These are phyloP conservation scores for Russula sp. DNA, from an alignment of 768 basidiomycete species.

Conservation along the genomic window DNA sequence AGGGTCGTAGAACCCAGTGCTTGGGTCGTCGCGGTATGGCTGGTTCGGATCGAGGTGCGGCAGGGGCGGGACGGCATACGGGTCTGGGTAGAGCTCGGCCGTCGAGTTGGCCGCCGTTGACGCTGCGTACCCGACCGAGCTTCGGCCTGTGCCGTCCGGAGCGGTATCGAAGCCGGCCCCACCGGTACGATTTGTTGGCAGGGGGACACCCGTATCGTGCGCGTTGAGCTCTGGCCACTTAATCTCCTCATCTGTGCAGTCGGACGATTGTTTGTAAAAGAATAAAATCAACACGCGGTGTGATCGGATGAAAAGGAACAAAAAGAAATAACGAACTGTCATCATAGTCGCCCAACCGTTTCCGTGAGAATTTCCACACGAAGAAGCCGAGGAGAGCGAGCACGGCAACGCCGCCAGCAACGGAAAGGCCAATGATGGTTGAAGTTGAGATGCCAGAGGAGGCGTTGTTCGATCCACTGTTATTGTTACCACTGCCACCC, in stretches of 20 bases:
- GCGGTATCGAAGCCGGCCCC: constrained; percentile 66
- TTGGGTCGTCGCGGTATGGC: constrained; percentile 71
- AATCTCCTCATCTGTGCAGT: constrained; percentile 62
- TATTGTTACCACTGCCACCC: constrained; percentile 13
- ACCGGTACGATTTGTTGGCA: constrained; percentile 64
- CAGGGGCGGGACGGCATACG: constrained; percentile 77
- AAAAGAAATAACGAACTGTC: constrained; percentile 49
- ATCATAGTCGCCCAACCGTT: constrained; percentile 62
- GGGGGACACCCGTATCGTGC: constrained; percentile 40
- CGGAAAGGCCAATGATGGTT: constrained; percentile 73
- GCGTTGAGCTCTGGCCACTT: constrained; percentile 87
- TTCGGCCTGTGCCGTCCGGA: constrained; percentile 44
- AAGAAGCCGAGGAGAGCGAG: constrained; percentile 68
- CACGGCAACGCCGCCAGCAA: constrained; percentile 71
- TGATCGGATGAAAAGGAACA: background rate
- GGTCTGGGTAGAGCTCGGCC: constrained; percentile 46
- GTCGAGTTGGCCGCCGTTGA: constrained; percentile 41
- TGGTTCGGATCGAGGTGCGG: constrained; percentile 73
- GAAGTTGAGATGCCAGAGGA: constrained; percentile 48
- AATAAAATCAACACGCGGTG: constrained; percentile 4
- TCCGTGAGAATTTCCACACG: constrained; percentile 81
- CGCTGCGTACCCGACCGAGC: constrained; percentile 38
- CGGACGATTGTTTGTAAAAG: background rate
- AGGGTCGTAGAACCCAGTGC: constrained; percentile 53
- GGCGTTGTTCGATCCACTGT: constrained; percentile 8